phyloP scores from a whole-genome alignment of 352 stramenopile genomes.

The Blastocystis sp. region DNA sequence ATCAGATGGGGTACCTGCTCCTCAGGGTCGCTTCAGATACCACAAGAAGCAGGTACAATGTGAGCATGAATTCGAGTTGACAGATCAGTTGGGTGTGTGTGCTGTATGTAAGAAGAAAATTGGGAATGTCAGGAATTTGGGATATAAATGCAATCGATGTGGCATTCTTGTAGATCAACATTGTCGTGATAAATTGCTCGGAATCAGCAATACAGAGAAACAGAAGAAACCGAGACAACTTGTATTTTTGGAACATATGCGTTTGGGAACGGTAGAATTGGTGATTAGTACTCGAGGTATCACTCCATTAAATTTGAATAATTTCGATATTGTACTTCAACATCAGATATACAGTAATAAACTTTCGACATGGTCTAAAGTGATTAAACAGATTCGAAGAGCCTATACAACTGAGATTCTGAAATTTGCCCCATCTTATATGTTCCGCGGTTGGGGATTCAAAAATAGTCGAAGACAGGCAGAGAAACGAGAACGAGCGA shows the following conservation, averaged over 20 bases:
- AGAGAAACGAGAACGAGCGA: slow-evolving; percentile 9
- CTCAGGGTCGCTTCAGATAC: neutral
- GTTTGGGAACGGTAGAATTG: slow-evolving; percentile 38
- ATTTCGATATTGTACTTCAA: slow-evolving; percentile 39
- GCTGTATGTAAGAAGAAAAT: slow-evolving; percentile 40
- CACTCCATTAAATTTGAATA: slow-evolving; percentile 20
- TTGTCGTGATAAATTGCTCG: slow-evolving; percentile 11
- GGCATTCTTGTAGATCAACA: slow-evolving; percentile 23
- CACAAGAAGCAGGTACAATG: neutral
- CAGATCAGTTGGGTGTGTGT: neutral
- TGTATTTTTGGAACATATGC: slow-evolving; percentile 54
- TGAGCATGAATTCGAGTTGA: slow-evolving; percentile 36
- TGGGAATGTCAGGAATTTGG: slow-evolving; percentile 12
- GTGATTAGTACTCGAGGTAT: slow-evolving; percentile 32
- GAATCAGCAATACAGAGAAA: neutral
- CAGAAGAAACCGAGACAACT: neutral
- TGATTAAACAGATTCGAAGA: slow-evolving; percentile 28
- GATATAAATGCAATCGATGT: slow-evolving; percentile 41
- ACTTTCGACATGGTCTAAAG: slow-evolving; percentile 8
- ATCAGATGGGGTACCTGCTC: too few relatives aligned
- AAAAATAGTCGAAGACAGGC: neutral
- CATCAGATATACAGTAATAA: slow-evolving; percentile 54
- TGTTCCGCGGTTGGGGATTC: slow-evolving; percentile 31
- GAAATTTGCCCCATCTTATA: slow-evolving; percentile 6
- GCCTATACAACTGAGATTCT: slow-evolving; percentile 47